Evolutionary conservation across 2,329 filamentous ascomycete genomes (phyloP), one percentile per base, ranked within the genome.

Genomic region (Aspergillus amoenus): DNA sequence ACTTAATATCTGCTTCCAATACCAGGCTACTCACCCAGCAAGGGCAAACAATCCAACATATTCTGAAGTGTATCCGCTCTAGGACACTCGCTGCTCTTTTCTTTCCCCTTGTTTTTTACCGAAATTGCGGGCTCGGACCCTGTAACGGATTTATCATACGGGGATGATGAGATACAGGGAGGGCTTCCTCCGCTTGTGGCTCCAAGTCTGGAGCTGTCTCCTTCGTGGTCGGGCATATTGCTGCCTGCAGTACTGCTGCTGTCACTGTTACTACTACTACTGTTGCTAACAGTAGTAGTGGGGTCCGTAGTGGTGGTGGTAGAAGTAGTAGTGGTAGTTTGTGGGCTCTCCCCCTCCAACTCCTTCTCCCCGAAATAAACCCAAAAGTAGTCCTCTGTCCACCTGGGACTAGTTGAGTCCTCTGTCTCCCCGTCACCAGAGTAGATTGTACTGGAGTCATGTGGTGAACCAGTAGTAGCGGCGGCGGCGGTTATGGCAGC

Each of bases 1-100:
- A 24, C 24, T 24, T 24, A 21, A 21, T 21, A 21, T 4, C 21
- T 21, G 4, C 21, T 21, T 21, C 21, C 21, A 4, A 21, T 4
- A 37, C 32, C n/a, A 15, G 21, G 12, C 42, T 49, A 54, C 46
- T 55, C 58, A 8, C 51, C 46, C 24, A 54, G 27, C 9, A 55
- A 34, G 21, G 43, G 46, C n/a, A 60, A 40, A 54, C 47, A 64
- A 87, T 50, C 51, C n/a, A 55, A 42, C 48, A 59, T 51, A 18
- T 46, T 52, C 18, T 56, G 57, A 17, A 51, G 43, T 5, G 34
- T 12, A 34, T 59, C 55, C 37, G 32, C 24, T 44, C 8, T 24
- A 8, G 13, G 39, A 5, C 12, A 34, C 21, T 8, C n/a, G 27
- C 46, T 34, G 24, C 44, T 15, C 6, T 6, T 37, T 32, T 24